Evolutionary conservation across 1,284 basidiomycete species (phyloP).

Genomic region (Sporisorium graminicola): DNA sequence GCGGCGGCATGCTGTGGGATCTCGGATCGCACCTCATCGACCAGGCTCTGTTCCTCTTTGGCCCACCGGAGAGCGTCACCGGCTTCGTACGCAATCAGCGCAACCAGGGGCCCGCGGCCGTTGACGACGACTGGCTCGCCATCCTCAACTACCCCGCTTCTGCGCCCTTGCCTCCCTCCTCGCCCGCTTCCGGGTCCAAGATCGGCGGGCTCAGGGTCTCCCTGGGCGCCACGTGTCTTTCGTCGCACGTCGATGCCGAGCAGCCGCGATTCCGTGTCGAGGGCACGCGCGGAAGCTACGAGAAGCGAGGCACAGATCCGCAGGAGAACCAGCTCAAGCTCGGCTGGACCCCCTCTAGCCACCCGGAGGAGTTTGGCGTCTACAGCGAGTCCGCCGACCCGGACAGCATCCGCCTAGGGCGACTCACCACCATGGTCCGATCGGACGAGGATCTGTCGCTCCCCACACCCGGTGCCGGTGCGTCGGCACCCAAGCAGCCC

Average conservation of each 20-base stretch:
- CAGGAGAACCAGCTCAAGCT: conserved; percentile 67
- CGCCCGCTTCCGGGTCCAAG: conserved; percentile 52
- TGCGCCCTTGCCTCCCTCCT: conserved; percentile 51
- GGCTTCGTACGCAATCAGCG: conserved; percentile 62
- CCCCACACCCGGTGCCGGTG: conserved; percentile 17
- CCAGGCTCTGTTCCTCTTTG: conserved; percentile 64
- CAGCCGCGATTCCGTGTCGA: conserved; percentile 64
- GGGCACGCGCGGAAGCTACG: conserved; percentile 62
- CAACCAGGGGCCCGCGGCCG: conserved; percentile 48
- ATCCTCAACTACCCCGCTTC: conserved; percentile 57
- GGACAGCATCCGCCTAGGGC: conserved; percentile 48
- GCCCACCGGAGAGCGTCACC: conserved; percentile 59
- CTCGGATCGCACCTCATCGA: conserved; percentile 66
- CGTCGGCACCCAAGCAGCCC: conserved; percentile 53
- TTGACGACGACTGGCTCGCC: conserved; percentile 68
- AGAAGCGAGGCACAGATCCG: conserved; percentile 65
- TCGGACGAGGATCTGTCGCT: conserved; percentile 36
- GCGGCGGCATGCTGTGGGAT: conserved; percentile 68
- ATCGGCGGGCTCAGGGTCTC: conserved; percentile 57
- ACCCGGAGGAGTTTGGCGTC: conserved; percentile 61
- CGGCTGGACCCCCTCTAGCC: conserved; percentile 58
- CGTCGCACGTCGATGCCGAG: conserved; percentile 61
- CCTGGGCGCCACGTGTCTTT: conserved; percentile 62
- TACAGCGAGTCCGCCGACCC: conserved; percentile 56
- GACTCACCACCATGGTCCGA: conserved; percentile 54